Percentiles rank a stretch among this genome's conserved stretches.
Evolutionary conservation across 306 rosid species (phyloP).

Genomic region (Lathyrus tuberosus): DNA sequence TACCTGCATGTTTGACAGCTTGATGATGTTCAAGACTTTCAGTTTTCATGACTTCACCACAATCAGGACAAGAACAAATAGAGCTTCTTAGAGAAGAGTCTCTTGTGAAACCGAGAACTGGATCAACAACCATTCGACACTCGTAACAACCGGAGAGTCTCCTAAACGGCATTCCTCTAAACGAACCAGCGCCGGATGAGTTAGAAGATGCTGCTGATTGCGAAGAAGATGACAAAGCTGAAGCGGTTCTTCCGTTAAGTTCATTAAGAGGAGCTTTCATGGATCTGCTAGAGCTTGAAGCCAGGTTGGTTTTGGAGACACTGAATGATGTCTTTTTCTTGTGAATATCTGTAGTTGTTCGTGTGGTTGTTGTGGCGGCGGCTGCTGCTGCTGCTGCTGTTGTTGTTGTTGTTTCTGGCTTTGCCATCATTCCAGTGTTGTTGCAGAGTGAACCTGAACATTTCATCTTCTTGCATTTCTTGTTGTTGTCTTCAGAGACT

Average conservation of each 20-base stretch:
- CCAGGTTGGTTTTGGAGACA: constrained; percentile 51
- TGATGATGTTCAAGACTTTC: constrained; percentile 84
- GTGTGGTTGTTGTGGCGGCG: background rate
- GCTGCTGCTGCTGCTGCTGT: background rate
- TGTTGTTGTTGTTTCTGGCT: constrained; percentile 60
- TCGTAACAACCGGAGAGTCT: constrained; percentile 95
- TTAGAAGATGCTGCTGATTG: constrained; percentile 63
- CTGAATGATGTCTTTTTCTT: constrained; percentile 62
- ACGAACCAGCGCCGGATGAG: constrained; percentile 69
- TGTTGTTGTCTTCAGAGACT: constrained; percentile 60
- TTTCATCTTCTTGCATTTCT: constrained; percentile 88
- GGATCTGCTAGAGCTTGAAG: constrained; percentile 65
- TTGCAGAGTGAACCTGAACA: constrained; percentile 87
- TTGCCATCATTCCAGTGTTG: constrained; percentile 79
- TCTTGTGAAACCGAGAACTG: constrained; percentile 79
- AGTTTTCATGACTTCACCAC: constrained; percentile 90
- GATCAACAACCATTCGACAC: constrained; percentile 96
- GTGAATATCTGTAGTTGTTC: constrained; percentile 52
- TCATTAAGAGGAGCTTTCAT: constrained; percentile 71
- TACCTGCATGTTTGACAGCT: constrained; percentile 92
- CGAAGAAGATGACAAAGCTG: constrained; percentile 70
- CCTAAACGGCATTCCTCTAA: constrained; percentile 83
- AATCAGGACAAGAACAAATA: constrained; percentile 85
- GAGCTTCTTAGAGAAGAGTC: constrained; percentile 79
- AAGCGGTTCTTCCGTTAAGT: constrained; percentile 57